These are phyloP conservation scores for Torulaspora gathmanii DNA, from an alignment of 805 yeast genomes.

Conservation along the genomic window DNA sequence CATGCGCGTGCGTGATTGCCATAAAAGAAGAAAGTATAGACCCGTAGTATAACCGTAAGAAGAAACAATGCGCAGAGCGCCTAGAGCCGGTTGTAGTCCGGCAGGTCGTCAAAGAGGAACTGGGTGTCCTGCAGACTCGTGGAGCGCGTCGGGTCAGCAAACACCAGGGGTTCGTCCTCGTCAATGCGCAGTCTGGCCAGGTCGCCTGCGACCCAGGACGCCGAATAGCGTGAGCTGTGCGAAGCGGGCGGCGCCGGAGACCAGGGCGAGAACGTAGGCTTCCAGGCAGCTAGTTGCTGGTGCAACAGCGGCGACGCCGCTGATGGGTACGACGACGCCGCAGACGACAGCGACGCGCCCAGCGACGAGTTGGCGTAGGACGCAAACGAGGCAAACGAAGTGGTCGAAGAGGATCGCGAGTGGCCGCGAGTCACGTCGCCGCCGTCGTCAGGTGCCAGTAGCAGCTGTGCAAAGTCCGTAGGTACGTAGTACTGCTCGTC, in stretches of 20 bases:
- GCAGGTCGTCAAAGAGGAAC: slow-evolving; percentile 15
- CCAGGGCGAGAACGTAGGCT: slow-evolving; percentile 12
- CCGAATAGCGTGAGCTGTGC: slow-evolving; percentile 1
- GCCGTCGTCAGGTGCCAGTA: slow-evolving; percentile 55
- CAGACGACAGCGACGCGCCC: slow-evolving; percentile 9
- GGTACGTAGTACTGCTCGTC: slow-evolving; percentile 72
- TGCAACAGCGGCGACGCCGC: slow-evolving; percentile 14
- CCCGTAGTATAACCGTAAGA: background rate
- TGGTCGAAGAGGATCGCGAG: slow-evolving; percentile 44
- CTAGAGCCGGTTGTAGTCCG: slow-evolving; percentile 2
- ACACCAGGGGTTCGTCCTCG: slow-evolving; percentile 15
- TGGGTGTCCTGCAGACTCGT: slow-evolving; percentile 11
- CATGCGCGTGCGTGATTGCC: too few relatives aligned
- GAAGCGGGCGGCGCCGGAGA: slow-evolving; percentile 4
- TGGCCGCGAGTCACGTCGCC: slow-evolving; percentile 68
- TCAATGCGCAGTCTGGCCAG: slow-evolving; percentile 15
- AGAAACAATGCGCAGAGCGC: background rate
- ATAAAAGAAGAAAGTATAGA: background rate
- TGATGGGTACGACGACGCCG: slow-evolving; percentile 12
- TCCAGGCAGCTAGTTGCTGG: slow-evolving; percentile 11
- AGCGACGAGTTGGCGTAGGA: slow-evolving; percentile 3
- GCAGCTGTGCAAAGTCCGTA: slow-evolving; percentile 66
- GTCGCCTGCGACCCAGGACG: slow-evolving; percentile 12
- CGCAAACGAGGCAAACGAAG: slow-evolving; percentile 2
- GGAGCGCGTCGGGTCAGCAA: slow-evolving; percentile 3